These are phyloP conservation scores for Fraxinus greggii DNA, from an alignment of 305 asterid genomes.

Conservation along the genomic window DNA sequence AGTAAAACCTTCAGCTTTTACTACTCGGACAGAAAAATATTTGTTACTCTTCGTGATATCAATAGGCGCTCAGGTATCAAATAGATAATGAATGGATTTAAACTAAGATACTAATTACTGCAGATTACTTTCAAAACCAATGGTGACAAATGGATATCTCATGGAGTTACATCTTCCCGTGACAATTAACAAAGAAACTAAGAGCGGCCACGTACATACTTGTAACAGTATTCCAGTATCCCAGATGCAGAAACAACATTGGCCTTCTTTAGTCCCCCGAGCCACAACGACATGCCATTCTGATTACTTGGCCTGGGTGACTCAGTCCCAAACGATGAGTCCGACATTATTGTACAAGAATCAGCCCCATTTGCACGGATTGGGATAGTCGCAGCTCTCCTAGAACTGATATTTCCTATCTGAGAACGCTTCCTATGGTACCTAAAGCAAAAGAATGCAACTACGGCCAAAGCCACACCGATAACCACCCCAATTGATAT, in stretches of 20 bases:
- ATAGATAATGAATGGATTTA: background rate
- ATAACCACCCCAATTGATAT: conserved; percentile 86
- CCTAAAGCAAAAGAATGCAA: conserved; percentile 63
- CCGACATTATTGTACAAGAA: conserved; percentile 57
- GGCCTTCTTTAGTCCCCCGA: conserved; percentile 61
- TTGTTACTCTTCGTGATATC: background rate
- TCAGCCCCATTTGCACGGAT: conserved; percentile 66
- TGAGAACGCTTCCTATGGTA: conserved; percentile 61
- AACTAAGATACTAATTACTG: background rate
- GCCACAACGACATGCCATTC: conserved; percentile 49
- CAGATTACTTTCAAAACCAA: background rate
- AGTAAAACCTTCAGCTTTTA: background rate
- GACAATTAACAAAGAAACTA: background rate
- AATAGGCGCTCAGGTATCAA: background rate
- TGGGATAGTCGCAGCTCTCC: conserved; percentile 74
- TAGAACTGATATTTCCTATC: conserved; percentile 83
- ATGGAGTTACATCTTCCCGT: background rate
- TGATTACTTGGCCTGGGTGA: conserved; percentile 60
- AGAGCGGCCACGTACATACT: conserved; percentile 40
- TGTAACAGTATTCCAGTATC: conserved; percentile 80
- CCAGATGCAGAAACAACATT: conserved; percentile 73
- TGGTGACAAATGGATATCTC: background rate
- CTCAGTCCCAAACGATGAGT: conserved; percentile 77
- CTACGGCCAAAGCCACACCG: conserved; percentile 71
- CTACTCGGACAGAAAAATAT: background rate